Conservation (phyloP, 1,139 yeast genomes). For the Hyphopichia pseudoburtonii region DNA sequence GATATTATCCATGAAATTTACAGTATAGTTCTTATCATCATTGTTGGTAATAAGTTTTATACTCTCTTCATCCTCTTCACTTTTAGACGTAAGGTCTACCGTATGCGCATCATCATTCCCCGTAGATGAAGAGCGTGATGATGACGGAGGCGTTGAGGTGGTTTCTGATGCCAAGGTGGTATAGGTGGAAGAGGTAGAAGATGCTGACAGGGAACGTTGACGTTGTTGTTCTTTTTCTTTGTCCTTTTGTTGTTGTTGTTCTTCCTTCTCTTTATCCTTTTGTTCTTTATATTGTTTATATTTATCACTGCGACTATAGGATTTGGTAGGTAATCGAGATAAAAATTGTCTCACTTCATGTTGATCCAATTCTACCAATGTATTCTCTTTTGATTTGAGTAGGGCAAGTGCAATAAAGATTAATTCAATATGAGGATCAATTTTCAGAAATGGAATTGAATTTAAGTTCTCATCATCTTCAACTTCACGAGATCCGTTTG, state of each 20-base stretch:
- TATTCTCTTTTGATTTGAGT: conserved; percentile 74
- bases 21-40: conserved; percentile 30
- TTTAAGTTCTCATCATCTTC: neutral
- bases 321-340: conserved; percentile 51
- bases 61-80: conserved; percentile 7
- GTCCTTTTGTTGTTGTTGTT: conserved; percentile 14
- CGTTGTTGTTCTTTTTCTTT: conserved; percentile 15
- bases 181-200: conserved; percentile 4
- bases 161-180: conserved; percentile 2
- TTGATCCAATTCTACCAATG: conserved; percentile 82
- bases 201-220: conserved; percentile 2
- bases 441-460: conserved; percentile 58
- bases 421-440: conserved; percentile 79
- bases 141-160: conserved; percentile 8
- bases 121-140: conserved; percentile 14
- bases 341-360: conserved; percentile 83
- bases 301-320: conserved; percentile 32
- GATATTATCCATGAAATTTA: conserved; percentile 67
- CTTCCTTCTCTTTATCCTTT: conserved; percentile 16
- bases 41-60: conserved; percentile 34
- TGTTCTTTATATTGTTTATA: conserved; percentile 34
- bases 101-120: conserved; percentile 9
- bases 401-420: conserved; percentile 77
- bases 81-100: conserved; percentile 8
- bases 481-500: neutral